These are phyloP conservation scores for Cyberlindnera lachancei DNA, from an alignment of 805 yeast species.

Conservation along the genomic window DNA sequence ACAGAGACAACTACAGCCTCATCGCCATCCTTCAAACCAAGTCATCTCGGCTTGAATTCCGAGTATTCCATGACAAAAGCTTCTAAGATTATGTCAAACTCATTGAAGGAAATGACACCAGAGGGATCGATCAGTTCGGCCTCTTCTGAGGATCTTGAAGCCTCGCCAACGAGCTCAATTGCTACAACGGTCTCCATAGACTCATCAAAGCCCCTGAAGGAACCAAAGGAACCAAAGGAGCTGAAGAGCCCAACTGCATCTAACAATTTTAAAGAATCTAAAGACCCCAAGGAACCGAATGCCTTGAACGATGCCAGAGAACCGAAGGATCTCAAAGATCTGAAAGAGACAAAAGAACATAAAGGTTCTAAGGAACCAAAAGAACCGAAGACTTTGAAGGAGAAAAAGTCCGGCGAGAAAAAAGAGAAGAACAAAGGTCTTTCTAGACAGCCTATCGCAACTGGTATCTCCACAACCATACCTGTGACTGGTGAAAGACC, in stretches of 20 bases:
- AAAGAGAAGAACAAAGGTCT: conserved; percentile 20
- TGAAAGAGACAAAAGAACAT: no score
- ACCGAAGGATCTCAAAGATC: no score
- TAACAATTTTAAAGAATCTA: no score
- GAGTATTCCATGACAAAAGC: conserved; percentile 12
- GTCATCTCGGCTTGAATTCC: conserved; percentile 21
- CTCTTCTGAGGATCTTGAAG: conserved; percentile 20
- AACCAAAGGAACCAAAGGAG: no score
- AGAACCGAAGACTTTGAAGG: no score
- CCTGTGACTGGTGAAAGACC: conserved; percentile 78
- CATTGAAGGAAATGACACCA: conserved; percentile 20
- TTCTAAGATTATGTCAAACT: conserved; percentile 7
- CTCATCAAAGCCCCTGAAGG: no score
- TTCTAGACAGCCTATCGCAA: conserved; percentile 33
- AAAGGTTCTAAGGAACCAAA: no score
- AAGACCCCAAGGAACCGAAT: no score
- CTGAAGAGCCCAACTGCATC: no score
- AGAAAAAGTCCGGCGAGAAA: conserved; percentile 15
- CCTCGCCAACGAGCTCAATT: conserved; percentile 19
- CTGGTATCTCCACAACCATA: conserved; percentile 70
- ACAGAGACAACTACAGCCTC: conserved; percentile 21
- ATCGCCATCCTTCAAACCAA: conserved; percentile 24
- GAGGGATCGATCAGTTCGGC: conserved; percentile 15
- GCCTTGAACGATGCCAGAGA: no score
- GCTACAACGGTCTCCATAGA: conserved; percentile 12